Base-by-base conservation (phyloP, 148 eudicot genomes). In the Nepenthes mirabilis region DNA sequence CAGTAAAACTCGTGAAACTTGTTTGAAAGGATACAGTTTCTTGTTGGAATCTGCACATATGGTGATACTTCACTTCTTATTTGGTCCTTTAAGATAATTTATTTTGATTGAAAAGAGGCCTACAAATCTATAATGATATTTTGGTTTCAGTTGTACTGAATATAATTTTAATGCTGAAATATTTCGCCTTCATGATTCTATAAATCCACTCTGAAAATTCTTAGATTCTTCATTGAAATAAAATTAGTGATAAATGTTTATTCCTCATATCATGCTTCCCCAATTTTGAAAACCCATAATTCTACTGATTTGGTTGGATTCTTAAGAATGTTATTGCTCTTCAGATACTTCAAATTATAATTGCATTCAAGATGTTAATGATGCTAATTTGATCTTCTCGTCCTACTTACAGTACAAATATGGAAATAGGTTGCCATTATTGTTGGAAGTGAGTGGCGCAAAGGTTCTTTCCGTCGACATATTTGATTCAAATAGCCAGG, bases 1-100 rank as follows among this genome's bases (percentile, higher is more conserved):
- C 53, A 74, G 73, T 51, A 74, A 64, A 70, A 77, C 88, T 65
- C 91, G 99, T 61, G 89, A 86, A 61, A 80, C 66, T 66, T 82
- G 96, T 67, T 76, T 89, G 68, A 81, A 65, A 65, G 89, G 79
- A 74, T 86, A 86, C 72, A 82, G 76, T 66, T 82, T 93, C 77
- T 51, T 93, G 73, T 65, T 93, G 79, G 87, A 78, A 54, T 71
- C 84, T 45, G 60, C 59, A 47, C 56, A 74, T 64, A 74, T 75
- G 98, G 98, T 91, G 62, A 64, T 54, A 14, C 43, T 58, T 56
- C 60, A 59, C 23, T 23, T 23, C 23, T 23, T 23, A 23, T 23
- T 23, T 23, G 2, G 34, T 36, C 37, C 48, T 13, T 51, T 33
- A 11, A 50, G n/a, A 11, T 56, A 12, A 37, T 14, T 55, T 6